Conservation (phyloP, 2,329 filamentous ascomycete genomes). For the Ophiostoma sp. region DNA sequence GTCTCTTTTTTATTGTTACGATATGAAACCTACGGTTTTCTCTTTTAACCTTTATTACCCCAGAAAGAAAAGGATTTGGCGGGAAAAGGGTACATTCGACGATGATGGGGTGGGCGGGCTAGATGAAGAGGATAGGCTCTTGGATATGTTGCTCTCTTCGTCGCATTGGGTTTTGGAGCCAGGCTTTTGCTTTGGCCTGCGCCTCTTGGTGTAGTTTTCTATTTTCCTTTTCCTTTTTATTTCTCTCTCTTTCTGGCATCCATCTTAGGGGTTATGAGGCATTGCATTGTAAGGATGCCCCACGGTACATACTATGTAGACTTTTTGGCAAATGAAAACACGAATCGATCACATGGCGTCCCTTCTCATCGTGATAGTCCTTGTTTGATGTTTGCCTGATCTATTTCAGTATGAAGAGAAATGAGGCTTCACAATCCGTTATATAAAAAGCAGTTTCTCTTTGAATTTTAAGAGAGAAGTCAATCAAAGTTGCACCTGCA, state of each 20-base stretch:
- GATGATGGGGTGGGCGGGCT: not conserved
- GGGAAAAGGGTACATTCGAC: not conserved
- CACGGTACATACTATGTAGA: not conserved
- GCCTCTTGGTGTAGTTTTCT: not conserved
- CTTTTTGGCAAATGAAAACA: not conserved
- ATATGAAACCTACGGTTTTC: constrained; percentile 3
- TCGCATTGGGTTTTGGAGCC: not conserved
- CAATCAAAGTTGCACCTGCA: not conserved
- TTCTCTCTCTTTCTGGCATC: not conserved
- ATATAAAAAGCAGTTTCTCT: not conserved
- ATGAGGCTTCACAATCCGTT: not conserved
- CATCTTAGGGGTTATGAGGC: not conserved
- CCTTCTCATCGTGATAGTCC: not conserved
- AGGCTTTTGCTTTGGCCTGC: not conserved
- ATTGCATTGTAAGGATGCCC: not conserved
- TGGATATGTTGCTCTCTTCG: not conserved
- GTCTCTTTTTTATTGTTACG: not conserved
- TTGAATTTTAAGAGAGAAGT: not conserved
- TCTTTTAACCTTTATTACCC: not conserved
- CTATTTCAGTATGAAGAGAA: not conserved
- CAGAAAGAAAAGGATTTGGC: not conserved
- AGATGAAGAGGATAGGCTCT: not conserved
- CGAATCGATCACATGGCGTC: not conserved
- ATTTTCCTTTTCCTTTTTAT: constrained; percentile 1
- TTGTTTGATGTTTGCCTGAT: not conserved